Conservation (phyloP, 441 rosid genomes). For the Croton laevigatus region DNA sequence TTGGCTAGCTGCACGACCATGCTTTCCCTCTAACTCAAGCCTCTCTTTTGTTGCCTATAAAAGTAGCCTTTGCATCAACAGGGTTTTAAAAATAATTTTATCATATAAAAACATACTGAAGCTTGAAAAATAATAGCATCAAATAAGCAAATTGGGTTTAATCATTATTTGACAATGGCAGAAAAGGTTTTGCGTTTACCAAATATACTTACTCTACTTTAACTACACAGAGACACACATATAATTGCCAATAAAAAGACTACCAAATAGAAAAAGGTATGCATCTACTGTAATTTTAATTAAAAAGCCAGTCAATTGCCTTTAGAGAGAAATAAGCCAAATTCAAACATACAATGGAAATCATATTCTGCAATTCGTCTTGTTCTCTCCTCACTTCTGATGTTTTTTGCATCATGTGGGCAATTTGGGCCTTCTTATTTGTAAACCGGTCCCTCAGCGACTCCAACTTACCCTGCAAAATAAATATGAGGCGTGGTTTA, state of each 20-base stretch:
- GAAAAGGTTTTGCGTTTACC: not conserved
- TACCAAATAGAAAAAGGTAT: not conserved
- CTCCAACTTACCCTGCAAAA: constrained; percentile 54
- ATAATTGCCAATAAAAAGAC: not conserved
- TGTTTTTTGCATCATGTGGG: constrained; percentile 61
- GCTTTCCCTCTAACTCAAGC: constrained; percentile 56
- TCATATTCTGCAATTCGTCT: constrained; percentile 51
- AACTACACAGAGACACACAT: not conserved
- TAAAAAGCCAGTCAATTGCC: not conserved
- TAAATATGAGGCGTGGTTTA: constrained; percentile 16
- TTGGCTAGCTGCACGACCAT: constrained; percentile 37
- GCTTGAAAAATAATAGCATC: not conserved
- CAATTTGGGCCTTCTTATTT: constrained; percentile 70
- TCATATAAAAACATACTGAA: not conserved
- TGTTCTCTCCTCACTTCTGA: constrained; percentile 62
- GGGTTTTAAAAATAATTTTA: not conserved
- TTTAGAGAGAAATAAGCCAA: constrained; percentile 5
- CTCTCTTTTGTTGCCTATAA: constrained; percentile 68
- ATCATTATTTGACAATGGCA: not conserved
- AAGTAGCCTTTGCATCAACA: constrained; percentile 21
- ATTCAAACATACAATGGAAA: constrained; percentile 52
- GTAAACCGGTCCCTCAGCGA: constrained; percentile 41
- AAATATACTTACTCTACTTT: not conserved
- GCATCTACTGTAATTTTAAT: not conserved
- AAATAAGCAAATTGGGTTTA: not conserved